Evolutionary conservation across 2,329 filamentous ascomycete species (phyloP).

Genomic region (Cercospora zeina): DNA sequence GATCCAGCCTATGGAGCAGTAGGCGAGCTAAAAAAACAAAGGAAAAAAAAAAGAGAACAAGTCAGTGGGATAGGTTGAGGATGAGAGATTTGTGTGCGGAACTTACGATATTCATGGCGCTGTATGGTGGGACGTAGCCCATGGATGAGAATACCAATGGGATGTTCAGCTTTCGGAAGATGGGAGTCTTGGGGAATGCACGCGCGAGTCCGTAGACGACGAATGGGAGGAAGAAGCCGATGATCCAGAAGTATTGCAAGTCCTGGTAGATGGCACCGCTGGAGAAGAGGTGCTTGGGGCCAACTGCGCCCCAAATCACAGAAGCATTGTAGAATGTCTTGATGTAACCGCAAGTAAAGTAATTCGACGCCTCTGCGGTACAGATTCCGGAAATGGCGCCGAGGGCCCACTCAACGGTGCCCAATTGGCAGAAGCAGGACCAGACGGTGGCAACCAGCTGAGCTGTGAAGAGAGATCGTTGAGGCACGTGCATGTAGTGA

Average conservation of each 20-base stretch:
- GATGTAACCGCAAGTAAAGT: conserved; percentile 30
- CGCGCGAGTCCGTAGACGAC: conserved; percentile 66
- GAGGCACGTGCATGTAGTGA: conserved; percentile 49
- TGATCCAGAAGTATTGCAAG: conserved; percentile 77
- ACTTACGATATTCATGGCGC: conserved; percentile 63
- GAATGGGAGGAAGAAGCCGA: conserved; percentile 73
- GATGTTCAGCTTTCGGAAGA: conserved; percentile 30
- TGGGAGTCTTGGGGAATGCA: conserved; percentile 23
- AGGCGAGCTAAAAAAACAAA: conserved; percentile 65
- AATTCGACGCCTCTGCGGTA: conserved; percentile 22
- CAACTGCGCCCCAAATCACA: conserved; percentile 33
- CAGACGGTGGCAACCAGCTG: conserved; percentile 50
- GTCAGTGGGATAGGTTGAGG: neutral
- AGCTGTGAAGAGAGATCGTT: conserved; percentile 45
- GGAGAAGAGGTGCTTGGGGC: conserved; percentile 47
- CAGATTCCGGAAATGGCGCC: conserved; percentile 40
- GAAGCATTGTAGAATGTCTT: conserved; percentile 32
- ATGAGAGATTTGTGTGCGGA: neutral
- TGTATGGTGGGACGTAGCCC: conserved; percentile 81
- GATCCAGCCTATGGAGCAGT: conserved; percentile 79
- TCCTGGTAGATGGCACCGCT: conserved; percentile 71
- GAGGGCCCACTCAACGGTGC: conserved; percentile 48
- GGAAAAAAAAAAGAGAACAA: neutral
- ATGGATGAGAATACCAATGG: conserved; percentile 80
- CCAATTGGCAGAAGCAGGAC: conserved; percentile 43